phyloP scores from a whole-genome alignment of 176 grass and related monocot genomes.

The Eragrostis curvula region DNA sequence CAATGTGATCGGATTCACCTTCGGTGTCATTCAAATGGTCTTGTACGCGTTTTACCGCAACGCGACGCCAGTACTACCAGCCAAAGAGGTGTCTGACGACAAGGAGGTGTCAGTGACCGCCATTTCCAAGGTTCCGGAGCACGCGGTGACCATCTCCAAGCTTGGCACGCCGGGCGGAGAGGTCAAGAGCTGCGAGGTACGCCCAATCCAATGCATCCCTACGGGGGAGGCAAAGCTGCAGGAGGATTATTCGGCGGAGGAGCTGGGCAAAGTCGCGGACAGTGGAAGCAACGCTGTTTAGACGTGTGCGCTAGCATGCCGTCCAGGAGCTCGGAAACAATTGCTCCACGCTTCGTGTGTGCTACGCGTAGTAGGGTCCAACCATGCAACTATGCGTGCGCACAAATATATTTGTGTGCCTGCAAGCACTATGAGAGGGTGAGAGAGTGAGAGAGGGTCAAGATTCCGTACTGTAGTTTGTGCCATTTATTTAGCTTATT shows the following conservation, averaged over 20 bases:
- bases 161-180: constrained; percentile 28
- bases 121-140: too few species aligned
- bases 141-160: constrained; percentile 31
- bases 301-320: background rate
- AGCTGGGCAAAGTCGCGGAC: background rate
- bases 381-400: background rate
- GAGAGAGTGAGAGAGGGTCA: background rate
- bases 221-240: background rate
- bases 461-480: background rate
- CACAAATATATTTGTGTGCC: background rate
- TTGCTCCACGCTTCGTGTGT: background rate
- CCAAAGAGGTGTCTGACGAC: background rate
- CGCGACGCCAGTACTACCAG: background rate
- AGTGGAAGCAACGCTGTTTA: background rate
- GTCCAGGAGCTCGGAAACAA: background rate
- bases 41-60: constrained; percentile 45
- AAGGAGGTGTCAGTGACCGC: background rate
- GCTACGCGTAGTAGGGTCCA: background rate
- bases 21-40: too few species aligned
- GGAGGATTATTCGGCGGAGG: background rate
- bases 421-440: background rate
- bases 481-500: background rate
- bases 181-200: constrained; percentile 11
- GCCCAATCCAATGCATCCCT: background rate
- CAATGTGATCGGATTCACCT: constrained; percentile 65